Conservation (phyloP, 805 yeast species). For the Candida anglica region DNA sequence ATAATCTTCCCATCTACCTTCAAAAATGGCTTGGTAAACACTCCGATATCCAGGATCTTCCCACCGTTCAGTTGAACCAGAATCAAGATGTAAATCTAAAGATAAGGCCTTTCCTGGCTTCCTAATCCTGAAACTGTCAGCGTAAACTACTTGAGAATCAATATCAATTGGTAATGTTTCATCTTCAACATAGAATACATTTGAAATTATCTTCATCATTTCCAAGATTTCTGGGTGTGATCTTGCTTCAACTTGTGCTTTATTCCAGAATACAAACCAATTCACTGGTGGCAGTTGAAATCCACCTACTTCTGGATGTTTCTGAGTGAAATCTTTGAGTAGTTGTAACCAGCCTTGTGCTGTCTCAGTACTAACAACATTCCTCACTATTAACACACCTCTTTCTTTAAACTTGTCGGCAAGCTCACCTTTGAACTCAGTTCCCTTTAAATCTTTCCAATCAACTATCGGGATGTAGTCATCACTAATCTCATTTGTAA, state of each 20-base stretch:
- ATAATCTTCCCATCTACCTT: slow-evolving; percentile 38
- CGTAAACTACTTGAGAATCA: slow-evolving; percentile 31
- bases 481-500: slow-evolving; percentile 13
- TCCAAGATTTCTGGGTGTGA: slow-evolving; percentile 30
- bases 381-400: slow-evolving; percentile 27
- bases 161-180: slow-evolving; percentile 21
- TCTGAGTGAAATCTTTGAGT: slow-evolving; percentile 17
- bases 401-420: slow-evolving; percentile 6
- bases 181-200: slow-evolving; percentile 24
- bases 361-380: slow-evolving; percentile 21
- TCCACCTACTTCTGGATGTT: slow-evolving; percentile 24
- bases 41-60: slow-evolving; percentile 33
- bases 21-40: slow-evolving; percentile 29
- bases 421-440: slow-evolving; percentile 8
- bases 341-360: slow-evolving; percentile 18
- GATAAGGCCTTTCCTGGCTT: slow-evolving; percentile 31
- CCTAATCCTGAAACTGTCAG: slow-evolving; percentile 40
- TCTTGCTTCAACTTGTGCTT: slow-evolving; percentile 34
- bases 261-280: slow-evolving; percentile 36
- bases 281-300: slow-evolving; percentile 19
- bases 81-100: slow-evolving; percentile 38
- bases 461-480: slow-evolving; percentile 14
- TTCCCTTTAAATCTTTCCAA: slow-evolving; percentile 8
- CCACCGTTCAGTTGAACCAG: slow-evolving; percentile 43
- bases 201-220: slow-evolving; percentile 20